Percentiles rank a stretch among this genome's conserved stretches.
phyloP scores from a whole-genome alignment of 108 stramenopile genomes.

The Fragilariopsis cylindrus region DNA sequence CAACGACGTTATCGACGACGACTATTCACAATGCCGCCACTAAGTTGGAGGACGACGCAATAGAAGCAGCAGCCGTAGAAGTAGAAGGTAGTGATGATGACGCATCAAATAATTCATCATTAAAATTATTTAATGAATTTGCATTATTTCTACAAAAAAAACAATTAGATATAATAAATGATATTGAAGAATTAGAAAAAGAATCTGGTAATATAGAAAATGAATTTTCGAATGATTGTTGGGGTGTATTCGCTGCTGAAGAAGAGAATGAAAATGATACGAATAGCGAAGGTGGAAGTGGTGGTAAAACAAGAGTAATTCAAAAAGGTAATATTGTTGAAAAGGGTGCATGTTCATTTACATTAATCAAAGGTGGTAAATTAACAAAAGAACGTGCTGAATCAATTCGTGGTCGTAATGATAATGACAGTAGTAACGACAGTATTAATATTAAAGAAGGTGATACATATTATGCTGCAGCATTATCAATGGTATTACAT shows the following conservation, averaged over 20 bases:
- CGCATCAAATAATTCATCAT: not conserved
- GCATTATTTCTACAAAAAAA: constrained; percentile 51
- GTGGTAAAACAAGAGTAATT: constrained; percentile 88
- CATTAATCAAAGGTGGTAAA: constrained; percentile 63
- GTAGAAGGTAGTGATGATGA: too few species aligned
- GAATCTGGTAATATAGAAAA: constrained; percentile 50
- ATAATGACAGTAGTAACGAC: constrained; percentile 42
- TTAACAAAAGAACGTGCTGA: constrained; percentile 75
- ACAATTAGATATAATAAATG: constrained; percentile 63
- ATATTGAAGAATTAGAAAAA: constrained; percentile 51
- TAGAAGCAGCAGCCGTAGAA: too few species aligned
- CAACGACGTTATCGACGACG: too few species aligned
- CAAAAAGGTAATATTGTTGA: constrained; percentile 86
- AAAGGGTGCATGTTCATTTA: constrained; percentile 93
- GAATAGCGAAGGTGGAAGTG: constrained; percentile 28
- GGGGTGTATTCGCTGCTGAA: constrained; percentile 68
- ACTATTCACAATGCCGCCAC: too few species aligned
- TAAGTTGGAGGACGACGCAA: too few species aligned
- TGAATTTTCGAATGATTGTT: constrained; percentile 67
- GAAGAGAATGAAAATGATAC: too few species aligned
- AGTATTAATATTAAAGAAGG: constrained; percentile 63
- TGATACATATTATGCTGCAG: constrained; percentile 86
- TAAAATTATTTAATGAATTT: constrained; percentile 60
- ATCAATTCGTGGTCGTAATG: constrained; percentile 69
- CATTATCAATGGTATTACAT: constrained; percentile 89